Conservation (phyloP, 169 alveolate species). For the Cryptosporidium meleagridis region DNA sequence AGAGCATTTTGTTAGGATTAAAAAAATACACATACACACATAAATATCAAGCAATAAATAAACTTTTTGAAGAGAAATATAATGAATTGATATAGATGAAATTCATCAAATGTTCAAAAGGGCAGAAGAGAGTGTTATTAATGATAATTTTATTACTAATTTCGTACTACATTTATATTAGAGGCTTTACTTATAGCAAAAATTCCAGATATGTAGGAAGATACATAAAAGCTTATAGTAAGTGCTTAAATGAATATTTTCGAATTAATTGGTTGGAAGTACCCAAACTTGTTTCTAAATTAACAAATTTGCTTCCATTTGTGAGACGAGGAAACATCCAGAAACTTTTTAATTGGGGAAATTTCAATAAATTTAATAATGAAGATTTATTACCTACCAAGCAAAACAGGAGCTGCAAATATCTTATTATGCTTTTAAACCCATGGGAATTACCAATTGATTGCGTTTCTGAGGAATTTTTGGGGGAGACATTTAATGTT, state of each 20-base stretch:
- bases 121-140: conserved; percentile 17
- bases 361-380: too few species aligned
- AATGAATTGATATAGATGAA: conserved; percentile 29
- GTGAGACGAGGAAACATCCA: background rate
- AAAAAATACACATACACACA: background rate
- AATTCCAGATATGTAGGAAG: background rate
- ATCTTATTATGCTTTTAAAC: background rate
- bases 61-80: background rate
- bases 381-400: background rate
- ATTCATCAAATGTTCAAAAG: conserved; percentile 10
- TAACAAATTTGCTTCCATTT: background rate
- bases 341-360: background rate
- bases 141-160: conserved; percentile 27
- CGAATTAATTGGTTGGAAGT: background rate
- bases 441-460: conserved; percentile 35
- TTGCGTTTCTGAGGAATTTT: background rate
- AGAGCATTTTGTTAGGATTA: conserved; percentile 3
- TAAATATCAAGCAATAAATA: background rate
- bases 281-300: background rate
- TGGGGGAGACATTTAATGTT: background rate
- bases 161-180: conserved; percentile 8
- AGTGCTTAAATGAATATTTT: background rate
- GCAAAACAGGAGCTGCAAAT: background rate
- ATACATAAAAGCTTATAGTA: background rate
- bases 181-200: background rate